Conservation (phyloP, 1,284 basidiomycete species). For the Puccinia triticina region DNA sequence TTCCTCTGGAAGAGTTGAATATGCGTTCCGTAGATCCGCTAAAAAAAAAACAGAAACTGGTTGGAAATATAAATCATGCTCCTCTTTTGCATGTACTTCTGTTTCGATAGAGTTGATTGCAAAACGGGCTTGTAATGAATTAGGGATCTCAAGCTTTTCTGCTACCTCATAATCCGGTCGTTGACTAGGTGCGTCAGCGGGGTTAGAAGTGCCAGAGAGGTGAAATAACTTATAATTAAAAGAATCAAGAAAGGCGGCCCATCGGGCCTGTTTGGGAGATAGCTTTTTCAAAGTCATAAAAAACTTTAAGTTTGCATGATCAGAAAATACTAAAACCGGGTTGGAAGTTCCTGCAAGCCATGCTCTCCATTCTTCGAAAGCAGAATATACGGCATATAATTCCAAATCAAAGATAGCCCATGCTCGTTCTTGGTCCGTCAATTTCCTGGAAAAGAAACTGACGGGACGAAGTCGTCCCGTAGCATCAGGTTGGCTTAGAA, state of each 20-base stretch:
- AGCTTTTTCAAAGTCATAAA: slow-evolving; percentile 1
- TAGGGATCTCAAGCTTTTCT: neutral
- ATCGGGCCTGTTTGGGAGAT: slow-evolving; percentile 13
- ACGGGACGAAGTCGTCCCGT: neutral
- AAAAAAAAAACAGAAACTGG: neutral
- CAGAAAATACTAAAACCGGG: slow-evolving; percentile 28
- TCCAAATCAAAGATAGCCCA: too few relatives aligned
- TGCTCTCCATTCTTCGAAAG: too few relatives aligned
- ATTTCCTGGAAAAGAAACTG: slow-evolving; percentile 29
- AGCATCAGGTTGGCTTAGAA: slow-evolving; percentile 23
- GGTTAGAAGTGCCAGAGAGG: slow-evolving; percentile 4
- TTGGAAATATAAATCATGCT: too few relatives aligned
- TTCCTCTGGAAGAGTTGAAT: neutral
- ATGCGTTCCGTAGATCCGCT: neutral
- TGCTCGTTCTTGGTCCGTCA: too few relatives aligned
- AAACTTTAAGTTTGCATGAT: slow-evolving; percentile 37
- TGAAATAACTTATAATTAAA: slow-evolving; percentile 32
- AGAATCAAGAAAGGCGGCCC: slow-evolving; percentile 2
- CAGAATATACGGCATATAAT: too few relatives aligned
- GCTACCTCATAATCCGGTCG: neutral
- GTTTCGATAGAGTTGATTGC: too few relatives aligned
- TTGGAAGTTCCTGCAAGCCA: slow-evolving; percentile 2
- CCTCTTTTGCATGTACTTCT: too few relatives aligned
- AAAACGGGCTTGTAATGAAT: neutral
- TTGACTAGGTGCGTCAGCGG: neutral